These are phyloP conservation scores for Paralagenidium karlingii DNA, from an alignment of 352 stramenopile genomes.

Conservation along the genomic window DNA sequence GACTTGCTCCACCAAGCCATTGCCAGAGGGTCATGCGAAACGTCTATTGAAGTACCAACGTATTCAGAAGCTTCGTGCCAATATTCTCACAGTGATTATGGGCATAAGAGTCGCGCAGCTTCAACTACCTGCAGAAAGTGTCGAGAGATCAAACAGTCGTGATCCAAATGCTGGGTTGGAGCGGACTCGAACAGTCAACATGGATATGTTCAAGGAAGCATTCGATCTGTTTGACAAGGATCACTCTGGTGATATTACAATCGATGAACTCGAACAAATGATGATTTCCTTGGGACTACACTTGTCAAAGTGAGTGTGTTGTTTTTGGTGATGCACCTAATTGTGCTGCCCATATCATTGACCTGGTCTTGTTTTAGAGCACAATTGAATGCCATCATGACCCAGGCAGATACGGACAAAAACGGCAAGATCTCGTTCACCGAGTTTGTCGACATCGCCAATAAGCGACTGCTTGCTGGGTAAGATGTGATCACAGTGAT, in stretches of 20 bases:
- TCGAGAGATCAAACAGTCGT: no score
- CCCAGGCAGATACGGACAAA: conserved; percentile 40
- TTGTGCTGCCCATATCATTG: background rate
- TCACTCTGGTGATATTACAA: conserved; percentile 50
- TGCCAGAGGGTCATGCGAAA: conserved; percentile 29
- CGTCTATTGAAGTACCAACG: conserved; percentile 50
- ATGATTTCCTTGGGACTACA: conserved; percentile 41
- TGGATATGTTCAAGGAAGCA: conserved; percentile 73
- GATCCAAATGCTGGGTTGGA: no score
- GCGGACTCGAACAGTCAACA: conserved; percentile 48
- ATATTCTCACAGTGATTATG: conserved; percentile 67
- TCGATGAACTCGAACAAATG: conserved; percentile 36
- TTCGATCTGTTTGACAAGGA: conserved; percentile 71
- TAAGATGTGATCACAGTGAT: no score
- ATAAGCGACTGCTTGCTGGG: conserved; percentile 48
- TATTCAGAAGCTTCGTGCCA: conserved; percentile 55
- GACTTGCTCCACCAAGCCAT: conserved; percentile 22
- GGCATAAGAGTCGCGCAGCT: no score
- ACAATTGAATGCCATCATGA: conserved; percentile 60
- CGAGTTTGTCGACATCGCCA: conserved; percentile 74
- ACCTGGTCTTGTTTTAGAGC: conserved; percentile 11
- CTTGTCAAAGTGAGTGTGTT: conserved; percentile 16
- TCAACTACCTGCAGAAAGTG: no score
- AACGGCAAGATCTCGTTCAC: conserved; percentile 66
- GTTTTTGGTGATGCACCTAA: background rate